A percentile compares a stretch with the other conserved stretches of the same genome.
These are phyloP conservation scores for Rhynchosporium secalis DNA, from an alignment of 2,329 filamentous ascomycete genomes.

Conservation along the genomic window DNA sequence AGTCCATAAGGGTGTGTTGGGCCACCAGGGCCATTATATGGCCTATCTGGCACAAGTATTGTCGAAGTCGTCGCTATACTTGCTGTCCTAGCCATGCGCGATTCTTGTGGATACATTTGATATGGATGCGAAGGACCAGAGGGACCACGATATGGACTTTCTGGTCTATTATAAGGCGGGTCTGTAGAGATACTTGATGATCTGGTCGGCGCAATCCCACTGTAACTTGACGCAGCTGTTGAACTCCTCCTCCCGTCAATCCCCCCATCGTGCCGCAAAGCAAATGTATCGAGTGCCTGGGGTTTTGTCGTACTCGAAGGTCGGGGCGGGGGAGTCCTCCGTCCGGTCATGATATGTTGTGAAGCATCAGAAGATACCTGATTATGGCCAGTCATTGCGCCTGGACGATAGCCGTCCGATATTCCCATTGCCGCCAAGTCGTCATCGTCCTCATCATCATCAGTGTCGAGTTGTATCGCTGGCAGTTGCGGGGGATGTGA, in stretches of 20 bases:
- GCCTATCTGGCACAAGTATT: conserved; percentile 56
- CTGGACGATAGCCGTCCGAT: conserved; percentile 53
- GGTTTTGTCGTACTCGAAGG: conserved; percentile 59
- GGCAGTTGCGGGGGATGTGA: conserved; percentile 35
- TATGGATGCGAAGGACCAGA: conserved; percentile 81
- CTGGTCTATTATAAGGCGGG: conserved; percentile 39
- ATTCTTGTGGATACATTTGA: conserved; percentile 80
- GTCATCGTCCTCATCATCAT: conserved; percentile 49
- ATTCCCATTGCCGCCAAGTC: conserved; percentile 52
- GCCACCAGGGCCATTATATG: conserved; percentile 60
- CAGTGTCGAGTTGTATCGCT: conserved; percentile 39
- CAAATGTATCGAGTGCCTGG: conserved; percentile 51
- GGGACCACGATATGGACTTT: conserved; percentile 59
- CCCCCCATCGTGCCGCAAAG: conserved; percentile 53
- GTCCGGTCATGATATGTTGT: conserved; percentile 29
- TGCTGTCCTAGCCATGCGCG: conserved; percentile 50
- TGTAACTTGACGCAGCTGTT: conserved; percentile 22
- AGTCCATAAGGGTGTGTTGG: conserved; percentile 84
- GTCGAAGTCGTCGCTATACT: conserved; percentile 75
- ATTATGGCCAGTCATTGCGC: conserved; percentile 24
- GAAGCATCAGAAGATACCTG: conserved; percentile 29
- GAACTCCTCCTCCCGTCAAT: conserved; percentile 37
- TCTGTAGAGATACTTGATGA: conserved; percentile 37
- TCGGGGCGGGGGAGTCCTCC: conserved; percentile 41
- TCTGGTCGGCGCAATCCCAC: conserved; percentile 27